Evolutionary conservation across 148 eudicot genomes (phyloP).

Genomic region (Cornus controversa): DNA sequence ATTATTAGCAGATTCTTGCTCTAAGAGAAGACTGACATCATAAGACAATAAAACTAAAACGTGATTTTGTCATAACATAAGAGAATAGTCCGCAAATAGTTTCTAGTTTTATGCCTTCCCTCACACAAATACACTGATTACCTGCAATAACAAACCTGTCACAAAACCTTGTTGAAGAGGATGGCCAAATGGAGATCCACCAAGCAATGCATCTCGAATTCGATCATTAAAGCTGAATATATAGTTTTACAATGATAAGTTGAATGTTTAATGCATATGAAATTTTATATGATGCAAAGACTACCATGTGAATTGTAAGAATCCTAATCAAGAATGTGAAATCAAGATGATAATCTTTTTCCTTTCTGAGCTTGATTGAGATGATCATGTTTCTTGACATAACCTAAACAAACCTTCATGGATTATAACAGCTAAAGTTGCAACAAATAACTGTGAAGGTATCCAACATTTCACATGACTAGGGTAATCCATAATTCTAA

Average conservation of each 20-base stretch:
- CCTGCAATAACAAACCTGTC: conserved; percentile 89
- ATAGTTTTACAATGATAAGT: not conserved
- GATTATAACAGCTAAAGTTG: no score
- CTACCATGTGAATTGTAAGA: not conserved
- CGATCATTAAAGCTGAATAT: conserved; percentile 88
- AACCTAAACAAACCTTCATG: not conserved
- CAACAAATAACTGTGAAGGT: not conserved
- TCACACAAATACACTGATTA: conserved; percentile 19
- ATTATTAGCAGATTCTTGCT: not conserved
- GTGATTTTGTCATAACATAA: not conserved
- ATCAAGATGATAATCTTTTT: not conserved
- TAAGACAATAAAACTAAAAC: not conserved
- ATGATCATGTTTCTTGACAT: no score
- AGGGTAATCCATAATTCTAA: not conserved
- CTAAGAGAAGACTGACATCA: not conserved
- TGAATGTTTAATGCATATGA: not conserved
- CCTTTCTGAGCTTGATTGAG: not conserved
- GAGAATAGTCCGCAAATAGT: conserved; percentile 2
- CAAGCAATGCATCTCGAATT: conserved; percentile 89
- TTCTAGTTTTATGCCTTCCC: not conserved
- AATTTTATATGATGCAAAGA: not conserved
- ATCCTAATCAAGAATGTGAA: not conserved
- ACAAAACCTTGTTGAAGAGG: conserved; percentile 95
- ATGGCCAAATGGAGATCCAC: conserved; percentile 97
- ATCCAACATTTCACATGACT: not conserved